These are phyloP conservation scores for Trichomonas tenax DNA, from an alignment of 208 protist genomes.

Conservation along the genomic window DNA sequence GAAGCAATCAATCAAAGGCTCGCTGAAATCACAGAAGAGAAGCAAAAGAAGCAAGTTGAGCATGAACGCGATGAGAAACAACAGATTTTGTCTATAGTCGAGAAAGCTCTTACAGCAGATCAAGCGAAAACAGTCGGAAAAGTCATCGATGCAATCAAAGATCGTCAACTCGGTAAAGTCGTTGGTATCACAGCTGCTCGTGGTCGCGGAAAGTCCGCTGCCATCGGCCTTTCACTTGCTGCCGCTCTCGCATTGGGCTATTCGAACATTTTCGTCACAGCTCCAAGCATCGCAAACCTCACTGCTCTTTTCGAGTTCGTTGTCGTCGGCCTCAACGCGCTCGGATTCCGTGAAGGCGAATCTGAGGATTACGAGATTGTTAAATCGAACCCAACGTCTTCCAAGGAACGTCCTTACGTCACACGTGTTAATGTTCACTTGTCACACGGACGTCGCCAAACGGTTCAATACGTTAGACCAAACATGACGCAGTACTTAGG, in stretches of 20 bases:
- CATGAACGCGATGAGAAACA: conserved; percentile 43
- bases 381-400: conserved; percentile 54
- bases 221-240: conserved; percentile 73
- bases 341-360: conserved; percentile 58
- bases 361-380: conserved; percentile 79
- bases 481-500: conserved; percentile 28
- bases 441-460: conserved; percentile 72
- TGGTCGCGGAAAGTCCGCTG: conserved; percentile 89
- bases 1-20: neutral
- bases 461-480: conserved; percentile 85
- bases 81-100: conserved; percentile 67
- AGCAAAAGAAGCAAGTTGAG: neutral
- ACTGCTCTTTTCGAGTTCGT: conserved; percentile 98
- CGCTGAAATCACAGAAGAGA: neutral
- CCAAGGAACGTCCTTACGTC: conserved; percentile 80
- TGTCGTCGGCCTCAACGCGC: conserved; percentile 74
- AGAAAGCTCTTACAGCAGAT: conserved; percentile 72
- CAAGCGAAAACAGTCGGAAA: conserved; percentile 78
- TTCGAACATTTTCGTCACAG: conserved; percentile 97
- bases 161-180: conserved; percentile 81
- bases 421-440: conserved; percentile 78
- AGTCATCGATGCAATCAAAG: conserved; percentile 85
- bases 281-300: conserved; percentile 65
- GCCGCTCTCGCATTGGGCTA: conserved; percentile 83
- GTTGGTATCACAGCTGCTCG: conserved; percentile 81